These are phyloP conservation scores for Teunomyces cretensis DNA, from an alignment of 805 yeast genomes.

Conservation along the genomic window DNA sequence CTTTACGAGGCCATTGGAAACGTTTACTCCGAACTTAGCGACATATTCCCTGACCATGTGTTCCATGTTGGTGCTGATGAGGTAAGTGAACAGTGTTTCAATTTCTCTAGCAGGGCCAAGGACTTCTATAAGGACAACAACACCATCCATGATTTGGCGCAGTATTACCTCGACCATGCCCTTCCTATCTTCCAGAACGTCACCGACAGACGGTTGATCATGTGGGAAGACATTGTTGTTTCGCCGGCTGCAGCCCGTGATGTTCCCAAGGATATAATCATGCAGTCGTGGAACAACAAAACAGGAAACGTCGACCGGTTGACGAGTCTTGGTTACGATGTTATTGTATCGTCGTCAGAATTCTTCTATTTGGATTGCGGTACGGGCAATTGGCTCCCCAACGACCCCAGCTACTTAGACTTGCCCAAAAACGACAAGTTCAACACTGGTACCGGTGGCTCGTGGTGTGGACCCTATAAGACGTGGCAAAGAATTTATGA, in stretches of 20 bases:
- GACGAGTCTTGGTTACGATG: conserved; percentile 35
- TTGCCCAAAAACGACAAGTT: conserved; percentile 18
- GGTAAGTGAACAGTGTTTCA: conserved; percentile 32
- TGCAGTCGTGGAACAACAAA: conserved; percentile 35
- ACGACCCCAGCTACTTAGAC: conserved; percentile 33
- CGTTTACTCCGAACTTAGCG: conserved; percentile 33
- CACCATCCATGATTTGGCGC: conserved; percentile 28
- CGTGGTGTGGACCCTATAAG: conserved; percentile 46
- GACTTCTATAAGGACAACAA: conserved; percentile 28
- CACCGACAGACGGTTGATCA: conserved; percentile 25
- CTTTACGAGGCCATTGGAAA: conserved; percentile 33
- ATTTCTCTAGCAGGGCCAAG: conserved; percentile 21
- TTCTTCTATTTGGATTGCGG: conserved; percentile 44
- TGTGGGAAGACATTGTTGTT: conserved; percentile 42
- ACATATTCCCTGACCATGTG: conserved; percentile 32
- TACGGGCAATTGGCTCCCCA: conserved; percentile 34
- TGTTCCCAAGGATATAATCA: conserved; percentile 30
- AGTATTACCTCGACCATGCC: conserved; percentile 35
- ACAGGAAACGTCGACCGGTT: conserved; percentile 23
- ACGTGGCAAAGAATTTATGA: conserved; percentile 43
- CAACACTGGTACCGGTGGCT: conserved; percentile 33
- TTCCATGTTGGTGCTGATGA: conserved; percentile 47
- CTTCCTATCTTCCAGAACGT: conserved; percentile 30
- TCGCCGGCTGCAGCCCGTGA: conserved; percentile 21
- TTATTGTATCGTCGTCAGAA: conserved; percentile 33